Percentiles rank a stretch among this genome's conserved stretches.
These are phyloP conservation scores for Penicillium crystallinum DNA, from an alignment of 495 filamentous ascomycete species.

Conservation along the genomic window DNA sequence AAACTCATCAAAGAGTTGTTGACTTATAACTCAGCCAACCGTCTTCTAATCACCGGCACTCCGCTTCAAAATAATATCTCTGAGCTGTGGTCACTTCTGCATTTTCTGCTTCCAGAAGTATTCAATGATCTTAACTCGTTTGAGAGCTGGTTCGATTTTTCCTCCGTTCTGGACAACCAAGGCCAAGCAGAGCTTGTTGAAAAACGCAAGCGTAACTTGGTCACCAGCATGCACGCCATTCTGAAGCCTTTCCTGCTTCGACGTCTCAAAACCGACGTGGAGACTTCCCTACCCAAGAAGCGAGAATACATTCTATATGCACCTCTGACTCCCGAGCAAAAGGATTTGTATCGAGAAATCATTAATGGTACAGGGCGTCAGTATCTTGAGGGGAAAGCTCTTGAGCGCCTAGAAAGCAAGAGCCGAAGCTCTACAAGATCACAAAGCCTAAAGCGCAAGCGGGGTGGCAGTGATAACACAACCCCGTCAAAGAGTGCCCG, in stretches of 20 bases:
- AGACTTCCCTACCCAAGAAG: slow-evolving; percentile 85
- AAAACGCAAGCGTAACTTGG: slow-evolving; percentile 67
- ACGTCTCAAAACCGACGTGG: slow-evolving; percentile 88
- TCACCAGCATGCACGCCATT: slow-evolving; percentile 85
- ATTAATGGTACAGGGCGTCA: slow-evolving; percentile 70
- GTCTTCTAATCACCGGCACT: slow-evolving; percentile 90
- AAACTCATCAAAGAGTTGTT: slow-evolving; percentile 83
- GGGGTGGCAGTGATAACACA: slow-evolving; percentile 31
- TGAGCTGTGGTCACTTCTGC: slow-evolving; percentile 90
- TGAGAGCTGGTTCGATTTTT: slow-evolving; percentile 95
- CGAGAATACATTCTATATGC: slow-evolving; percentile 93
- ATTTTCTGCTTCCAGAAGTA: slow-evolving; percentile 88
- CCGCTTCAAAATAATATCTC: slow-evolving; percentile 94
- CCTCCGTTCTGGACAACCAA: slow-evolving; percentile 69
- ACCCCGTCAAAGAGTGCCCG: slow-evolving; percentile 64
- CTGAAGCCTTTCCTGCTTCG: slow-evolving; percentile 87
- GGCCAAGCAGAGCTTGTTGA: slow-evolving; percentile 56
- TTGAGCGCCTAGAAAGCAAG: slow-evolving; percentile 54
- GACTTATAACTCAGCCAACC: slow-evolving; percentile 80
- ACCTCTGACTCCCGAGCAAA: slow-evolving; percentile 79
- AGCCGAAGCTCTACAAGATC: slow-evolving; percentile 27
- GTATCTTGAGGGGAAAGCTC: slow-evolving; percentile 79
- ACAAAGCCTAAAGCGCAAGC: slow-evolving; percentile 52
- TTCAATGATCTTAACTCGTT: slow-evolving; percentile 88
- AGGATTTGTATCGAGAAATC: slow-evolving; percentile 85